Conservation (phyloP, 441 rosid species). For the Raphanus hybrid region DNA sequence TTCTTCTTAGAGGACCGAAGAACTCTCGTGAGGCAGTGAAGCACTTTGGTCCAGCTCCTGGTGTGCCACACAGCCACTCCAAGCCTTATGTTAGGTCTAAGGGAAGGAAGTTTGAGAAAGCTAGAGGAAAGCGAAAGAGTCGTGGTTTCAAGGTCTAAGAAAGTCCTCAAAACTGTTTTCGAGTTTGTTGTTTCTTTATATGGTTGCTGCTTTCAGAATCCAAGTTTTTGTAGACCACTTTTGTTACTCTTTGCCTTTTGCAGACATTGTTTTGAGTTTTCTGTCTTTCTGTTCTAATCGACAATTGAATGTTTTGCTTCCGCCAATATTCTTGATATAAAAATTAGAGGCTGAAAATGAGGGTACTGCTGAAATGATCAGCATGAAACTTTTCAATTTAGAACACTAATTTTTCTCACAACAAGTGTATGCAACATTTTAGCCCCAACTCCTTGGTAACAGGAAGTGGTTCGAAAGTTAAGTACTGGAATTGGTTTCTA, state of each 20-base stretch:
- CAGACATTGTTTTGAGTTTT: slow-evolving; percentile 23
- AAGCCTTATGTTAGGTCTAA: slow-evolving; percentile 83
- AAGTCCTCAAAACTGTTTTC: background rate
- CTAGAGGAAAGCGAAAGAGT: slow-evolving; percentile 89
- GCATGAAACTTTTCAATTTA: too few relatives aligned
- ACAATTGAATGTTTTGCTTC: slow-evolving; percentile 20
- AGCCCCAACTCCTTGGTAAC: too few relatives aligned
- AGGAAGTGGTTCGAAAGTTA: too few relatives aligned
- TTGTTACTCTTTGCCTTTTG: slow-evolving; percentile 6
- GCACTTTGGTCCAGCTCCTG: slow-evolving; percentile 97
- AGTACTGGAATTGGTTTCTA: too few relatives aligned
- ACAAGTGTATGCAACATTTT: too few relatives aligned
- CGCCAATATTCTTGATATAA: background rate
- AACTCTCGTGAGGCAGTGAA: slow-evolving; percentile 97
- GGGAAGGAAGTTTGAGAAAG: slow-evolving; percentile 96
- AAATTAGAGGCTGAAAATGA: background rate
- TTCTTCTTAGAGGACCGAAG: slow-evolving; percentile 95
- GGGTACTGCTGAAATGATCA: background rate
- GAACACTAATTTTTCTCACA: too few relatives aligned
- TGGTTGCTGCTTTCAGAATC: slow-evolving; percentile 20
- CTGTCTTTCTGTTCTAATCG: slow-evolving; percentile 1
- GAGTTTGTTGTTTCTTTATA: background rate
- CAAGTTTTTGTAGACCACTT: slow-evolving; percentile 18
- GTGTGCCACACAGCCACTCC: slow-evolving; percentile 92
- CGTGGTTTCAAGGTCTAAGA: slow-evolving; percentile 70